Conservation (phyloP, 2,329 filamentous ascomycete genomes). For the Paramyrothecium sp. region DNA sequence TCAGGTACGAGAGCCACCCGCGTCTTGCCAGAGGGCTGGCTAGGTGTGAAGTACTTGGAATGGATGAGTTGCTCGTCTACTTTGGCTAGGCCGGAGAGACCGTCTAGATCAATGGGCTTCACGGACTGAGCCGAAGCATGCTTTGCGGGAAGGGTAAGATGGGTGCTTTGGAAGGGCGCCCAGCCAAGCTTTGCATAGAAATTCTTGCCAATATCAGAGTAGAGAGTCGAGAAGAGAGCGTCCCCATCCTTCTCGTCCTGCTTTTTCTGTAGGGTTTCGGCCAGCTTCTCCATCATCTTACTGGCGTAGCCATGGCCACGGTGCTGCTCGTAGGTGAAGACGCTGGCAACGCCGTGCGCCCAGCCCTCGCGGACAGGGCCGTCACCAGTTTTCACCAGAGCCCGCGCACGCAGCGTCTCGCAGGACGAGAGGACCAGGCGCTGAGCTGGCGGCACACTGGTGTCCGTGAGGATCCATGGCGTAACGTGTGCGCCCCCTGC, state of each 20-base stretch:
- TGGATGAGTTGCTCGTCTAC: constrained; percentile 64
- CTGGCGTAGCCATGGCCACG: constrained; percentile 74
- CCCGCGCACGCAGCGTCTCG: constrained; percentile 62
- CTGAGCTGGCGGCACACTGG: constrained; percentile 28
- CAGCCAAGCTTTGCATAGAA: constrained; percentile 81
- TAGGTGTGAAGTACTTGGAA: constrained; percentile 39
- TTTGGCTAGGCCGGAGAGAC: constrained; percentile 60
- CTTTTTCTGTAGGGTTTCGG: constrained; percentile 30
- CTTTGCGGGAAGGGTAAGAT: constrained; percentile 58
- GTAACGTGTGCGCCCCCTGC: constrained; percentile 57
- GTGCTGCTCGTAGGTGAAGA: constrained; percentile 69
- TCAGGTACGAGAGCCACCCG: constrained; percentile 31
- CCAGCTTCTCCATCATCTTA: constrained; percentile 70
- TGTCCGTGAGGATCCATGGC: constrained; percentile 63
- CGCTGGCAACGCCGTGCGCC: constrained; percentile 74
- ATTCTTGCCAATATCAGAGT: constrained; percentile 79
- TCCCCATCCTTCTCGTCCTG: constrained; percentile 26
- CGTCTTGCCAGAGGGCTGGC: constrained; percentile 19
- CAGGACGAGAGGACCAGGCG: constrained; percentile 62
- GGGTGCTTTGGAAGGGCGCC: constrained; percentile 70
- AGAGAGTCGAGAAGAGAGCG: constrained; percentile 71
- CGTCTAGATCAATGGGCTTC: constrained; percentile 52
- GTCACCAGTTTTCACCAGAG: constrained; percentile 40
- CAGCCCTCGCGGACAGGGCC: constrained; percentile 48
- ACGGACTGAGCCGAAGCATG: constrained; percentile 25